These are phyloP conservation scores for Eutypella sp. DNA, from an alignment of 2,329 filamentous ascomycete species.

Conservation along the genomic window DNA sequence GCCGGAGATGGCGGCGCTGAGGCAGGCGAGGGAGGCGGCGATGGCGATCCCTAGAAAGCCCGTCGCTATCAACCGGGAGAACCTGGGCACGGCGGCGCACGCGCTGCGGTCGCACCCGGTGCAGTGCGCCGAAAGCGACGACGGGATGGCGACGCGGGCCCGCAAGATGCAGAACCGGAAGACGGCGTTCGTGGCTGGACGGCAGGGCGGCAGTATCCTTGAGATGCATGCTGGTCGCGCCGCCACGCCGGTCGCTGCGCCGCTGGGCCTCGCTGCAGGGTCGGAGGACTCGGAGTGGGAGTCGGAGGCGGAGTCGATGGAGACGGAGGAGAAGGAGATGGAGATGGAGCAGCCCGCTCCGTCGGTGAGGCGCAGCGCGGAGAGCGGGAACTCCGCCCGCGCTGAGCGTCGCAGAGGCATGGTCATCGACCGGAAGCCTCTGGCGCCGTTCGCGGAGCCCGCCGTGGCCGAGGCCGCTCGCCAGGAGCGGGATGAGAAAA, in stretches of 20 bases:
- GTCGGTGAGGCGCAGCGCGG: neutral
- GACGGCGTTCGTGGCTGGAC: neutral
- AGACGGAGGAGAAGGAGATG: too few species aligned
- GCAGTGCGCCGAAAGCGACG: neutral
- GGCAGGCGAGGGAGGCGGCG: conserved; percentile 2
- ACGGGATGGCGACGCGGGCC: neutral
- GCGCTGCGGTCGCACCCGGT: conserved; percentile 18
- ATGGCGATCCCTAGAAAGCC: neutral
- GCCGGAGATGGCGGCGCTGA: neutral
- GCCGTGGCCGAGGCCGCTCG: neutral
- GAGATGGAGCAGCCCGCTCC: neutral
- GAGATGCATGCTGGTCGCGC: neutral
- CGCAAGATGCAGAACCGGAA: neutral
- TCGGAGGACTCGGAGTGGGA: too few species aligned
- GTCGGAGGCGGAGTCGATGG: too few species aligned
- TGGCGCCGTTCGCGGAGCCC: neutral
- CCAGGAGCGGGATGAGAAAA: neutral
- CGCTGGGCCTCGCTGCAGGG: neutral
- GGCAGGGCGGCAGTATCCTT: neutral
- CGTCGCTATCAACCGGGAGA: conserved; percentile 1
- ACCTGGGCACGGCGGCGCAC: conserved; percentile 12
- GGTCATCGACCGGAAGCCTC: neutral
- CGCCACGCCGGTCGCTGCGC: neutral
- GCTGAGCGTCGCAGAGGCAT: neutral
- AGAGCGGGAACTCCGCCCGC: neutral